Evolutionary conservation across 805 yeast genomes (phyloP).

Genomic region (Candida arabinofermentans): DNA sequence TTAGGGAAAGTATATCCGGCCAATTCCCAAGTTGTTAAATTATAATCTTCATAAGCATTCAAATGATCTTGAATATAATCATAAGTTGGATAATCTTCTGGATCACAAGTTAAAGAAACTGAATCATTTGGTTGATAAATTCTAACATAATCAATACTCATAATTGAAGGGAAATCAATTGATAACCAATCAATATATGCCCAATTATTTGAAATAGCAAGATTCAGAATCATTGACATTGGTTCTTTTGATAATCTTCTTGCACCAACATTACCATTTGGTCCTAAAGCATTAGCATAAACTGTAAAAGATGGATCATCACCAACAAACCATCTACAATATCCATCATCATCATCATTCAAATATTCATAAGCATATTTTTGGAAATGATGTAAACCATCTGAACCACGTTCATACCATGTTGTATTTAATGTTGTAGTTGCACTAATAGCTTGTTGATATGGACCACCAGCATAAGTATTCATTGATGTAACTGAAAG

Average conservation of each 20-base stretch:
- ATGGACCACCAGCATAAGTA: conserved; percentile 87
- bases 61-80: conserved; percentile 74
- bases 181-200: conserved; percentile 89
- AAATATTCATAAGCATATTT: conserved; percentile 73
- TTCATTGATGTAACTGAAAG: conserved; percentile 71
- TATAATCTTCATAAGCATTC: conserved; percentile 64
- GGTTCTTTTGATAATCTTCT: conserved; percentile 86
- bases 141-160: conserved; percentile 83
- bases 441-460: conserved; percentile 89
- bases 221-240: conserved; percentile 81
- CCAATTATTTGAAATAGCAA: conserved; percentile 92
- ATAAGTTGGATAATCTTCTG: conserved; percentile 75
- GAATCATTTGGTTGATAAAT: conserved; percentile 79
- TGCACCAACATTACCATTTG: conserved; percentile 87
- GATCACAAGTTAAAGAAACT: conserved; percentile 75
- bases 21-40: conserved; percentile 66
- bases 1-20: conserved; percentile 75
- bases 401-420: conserved; percentile 74
- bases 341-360: conserved; percentile 67
- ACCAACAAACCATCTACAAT: conserved; percentile 85
- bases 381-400: conserved; percentile 53
- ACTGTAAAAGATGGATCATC: conserved; percentile 71
- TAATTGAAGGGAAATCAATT: conserved; percentile 68
- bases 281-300: conserved; percentile 71
- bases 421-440: conserved; percentile 70